Conservation (phyloP, 2,329 filamentous ascomycete species). For the Fusarium gaditjirri region DNA sequence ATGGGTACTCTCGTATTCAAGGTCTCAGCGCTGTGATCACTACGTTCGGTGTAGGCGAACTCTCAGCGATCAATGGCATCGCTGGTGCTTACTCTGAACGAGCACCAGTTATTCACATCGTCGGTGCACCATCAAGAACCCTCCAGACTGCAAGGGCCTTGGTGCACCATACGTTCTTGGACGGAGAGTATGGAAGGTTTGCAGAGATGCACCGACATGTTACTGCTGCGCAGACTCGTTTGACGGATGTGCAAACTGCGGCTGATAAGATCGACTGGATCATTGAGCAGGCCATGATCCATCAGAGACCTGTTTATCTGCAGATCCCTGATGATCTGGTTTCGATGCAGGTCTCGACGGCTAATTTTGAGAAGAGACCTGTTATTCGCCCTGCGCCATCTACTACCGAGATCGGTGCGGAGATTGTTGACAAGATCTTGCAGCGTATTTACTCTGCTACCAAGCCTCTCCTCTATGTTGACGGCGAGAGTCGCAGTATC, state of each 20-base stretch:
- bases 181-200: constrained; percentile 13
- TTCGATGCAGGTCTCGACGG: not conserved
- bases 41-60: constrained; percentile 10
- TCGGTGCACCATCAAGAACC: not conserved
- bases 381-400: not conserved
- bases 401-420: not conserved
- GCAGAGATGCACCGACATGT: constrained; percentile 16
- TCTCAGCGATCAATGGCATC: constrained; percentile 16
- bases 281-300: constrained; percentile 2
- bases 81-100: constrained; percentile 10
- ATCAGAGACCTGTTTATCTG: constrained; percentile 13
- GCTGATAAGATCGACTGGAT: constrained; percentile 12
- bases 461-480: constrained; percentile 8
- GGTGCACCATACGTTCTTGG: constrained; percentile 10
- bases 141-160: not conserved
- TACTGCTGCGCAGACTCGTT: constrained; percentile 6
- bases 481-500: constrained; percentile 8
- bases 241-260: not conserved
- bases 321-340: constrained; percentile 19
- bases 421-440: not conserved
- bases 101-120: constrained; percentile 9
- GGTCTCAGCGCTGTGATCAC: constrained; percentile 4
- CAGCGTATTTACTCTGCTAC: constrained; percentile 4
- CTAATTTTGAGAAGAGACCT: not conserved
- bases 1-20: constrained; percentile 10